A percentile compares a stretch with the other conserved stretches of the same genome.
Conservation (phyloP, 768 basidiomycete genomes). For the Exidia glandulosa region DNA sequence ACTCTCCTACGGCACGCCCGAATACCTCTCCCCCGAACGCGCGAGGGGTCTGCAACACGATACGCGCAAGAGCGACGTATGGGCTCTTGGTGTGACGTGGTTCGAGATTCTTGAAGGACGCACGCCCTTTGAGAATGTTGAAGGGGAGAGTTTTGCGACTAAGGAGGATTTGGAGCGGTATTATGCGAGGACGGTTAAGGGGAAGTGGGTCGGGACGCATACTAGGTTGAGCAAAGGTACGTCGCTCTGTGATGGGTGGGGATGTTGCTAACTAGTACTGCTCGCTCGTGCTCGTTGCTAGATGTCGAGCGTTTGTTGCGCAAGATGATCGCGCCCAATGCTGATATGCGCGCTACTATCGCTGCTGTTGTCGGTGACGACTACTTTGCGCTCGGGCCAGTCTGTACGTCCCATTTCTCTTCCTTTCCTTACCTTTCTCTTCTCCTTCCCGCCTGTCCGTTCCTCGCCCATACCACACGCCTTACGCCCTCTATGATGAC, state of each 20-base stretch:
- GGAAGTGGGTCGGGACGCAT: constrained; percentile 70
- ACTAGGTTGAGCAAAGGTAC: constrained; percentile 55
- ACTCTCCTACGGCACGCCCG: constrained; percentile 83
- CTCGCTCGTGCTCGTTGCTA: not conserved
- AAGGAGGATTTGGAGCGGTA: constrained; percentile 79
- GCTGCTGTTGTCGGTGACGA: constrained; percentile 50
- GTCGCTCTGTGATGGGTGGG: constrained; percentile 1
- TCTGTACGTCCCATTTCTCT: constrained; percentile 19
- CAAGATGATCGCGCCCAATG: constrained; percentile 74
- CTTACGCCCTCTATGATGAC: too few species aligned
- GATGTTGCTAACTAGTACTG: not conserved
- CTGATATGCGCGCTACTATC: constrained; percentile 67
- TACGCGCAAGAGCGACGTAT: constrained; percentile 82
- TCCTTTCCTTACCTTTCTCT: constrained; percentile 27
- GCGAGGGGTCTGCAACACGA: constrained; percentile 84
- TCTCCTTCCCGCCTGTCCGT: not conserved
- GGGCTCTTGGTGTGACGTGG: constrained; percentile 81
- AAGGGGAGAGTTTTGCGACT: constrained; percentile 66
- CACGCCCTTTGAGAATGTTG: constrained; percentile 81
- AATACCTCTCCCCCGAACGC: constrained; percentile 90
- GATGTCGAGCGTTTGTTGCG: constrained; percentile 50
- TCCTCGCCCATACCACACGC: too few species aligned
- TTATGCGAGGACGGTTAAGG: constrained; percentile 74
- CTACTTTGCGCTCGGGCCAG: constrained; percentile 32
- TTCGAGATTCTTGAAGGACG: constrained; percentile 90